Evolutionary conservation across 1,284 basidiomycete species (phyloP).

Genomic region (Anthracocystis panici-leucophaei): DNA sequence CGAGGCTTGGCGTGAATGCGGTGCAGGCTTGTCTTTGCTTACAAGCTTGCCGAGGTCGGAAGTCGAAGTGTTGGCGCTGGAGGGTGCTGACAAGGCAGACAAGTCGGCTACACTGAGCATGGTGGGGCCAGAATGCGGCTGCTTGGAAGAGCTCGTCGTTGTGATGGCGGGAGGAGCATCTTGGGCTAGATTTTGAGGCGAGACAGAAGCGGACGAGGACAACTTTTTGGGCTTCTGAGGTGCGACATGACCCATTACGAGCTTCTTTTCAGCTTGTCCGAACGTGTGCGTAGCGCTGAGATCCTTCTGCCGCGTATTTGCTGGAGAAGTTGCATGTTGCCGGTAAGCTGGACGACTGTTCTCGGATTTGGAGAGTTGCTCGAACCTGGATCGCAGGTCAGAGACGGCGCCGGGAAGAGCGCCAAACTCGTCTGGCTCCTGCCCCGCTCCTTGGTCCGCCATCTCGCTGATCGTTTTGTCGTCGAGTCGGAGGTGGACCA

Average conservation of each 20-base stretch:
- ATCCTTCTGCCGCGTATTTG: constrained; percentile 19
- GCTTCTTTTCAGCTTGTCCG: constrained; percentile 43
- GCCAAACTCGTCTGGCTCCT: constrained; percentile 51
- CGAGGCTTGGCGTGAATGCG: constrained; percentile 17
- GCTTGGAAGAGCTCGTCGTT: not conserved
- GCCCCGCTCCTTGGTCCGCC: constrained; percentile 26
- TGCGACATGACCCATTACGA: constrained; percentile 16
- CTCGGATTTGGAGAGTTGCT: constrained; percentile 52
- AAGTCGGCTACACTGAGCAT: constrained; percentile 28
- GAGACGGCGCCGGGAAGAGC: constrained; percentile 46
- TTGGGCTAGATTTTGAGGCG: constrained; percentile 12
- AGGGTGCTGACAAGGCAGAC: constrained; percentile 7
- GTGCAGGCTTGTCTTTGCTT: constrained; percentile 16
- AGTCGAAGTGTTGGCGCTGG: constrained; percentile 28
- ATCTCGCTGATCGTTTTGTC: constrained; percentile 9
- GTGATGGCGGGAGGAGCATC: constrained; percentile 11
- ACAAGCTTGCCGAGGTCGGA: constrained; percentile 14
- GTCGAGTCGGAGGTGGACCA: not conserved
- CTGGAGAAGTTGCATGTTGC: constrained; percentile 4
- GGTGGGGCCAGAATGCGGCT: constrained; percentile 7
- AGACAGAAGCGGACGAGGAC: not conserved
- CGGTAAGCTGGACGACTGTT: constrained; percentile 26
- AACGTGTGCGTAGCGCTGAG: constrained; percentile 39
- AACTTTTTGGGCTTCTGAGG: constrained; percentile 23
- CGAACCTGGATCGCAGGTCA: constrained; percentile 48